Evolutionary conservation across 805 yeast species (phyloP).

Genomic region (Hanseniaspora hatyaiensis): DNA sequence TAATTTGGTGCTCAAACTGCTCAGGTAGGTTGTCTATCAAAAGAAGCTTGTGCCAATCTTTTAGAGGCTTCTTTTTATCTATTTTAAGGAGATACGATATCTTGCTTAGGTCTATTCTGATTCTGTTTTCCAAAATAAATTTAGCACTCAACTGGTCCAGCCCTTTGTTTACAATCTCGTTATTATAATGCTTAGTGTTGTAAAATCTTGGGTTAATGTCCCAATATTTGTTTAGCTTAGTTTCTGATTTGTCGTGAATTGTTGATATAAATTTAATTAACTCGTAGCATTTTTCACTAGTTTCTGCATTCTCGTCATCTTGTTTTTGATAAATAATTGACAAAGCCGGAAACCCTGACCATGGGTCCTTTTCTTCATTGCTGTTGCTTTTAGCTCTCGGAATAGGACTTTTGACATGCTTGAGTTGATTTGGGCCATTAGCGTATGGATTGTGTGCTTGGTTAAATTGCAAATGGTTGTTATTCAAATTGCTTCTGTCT

Average conservation of each 20-base stretch:
- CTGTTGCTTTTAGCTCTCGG: slow-evolving; percentile 15
- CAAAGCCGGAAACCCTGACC: neutral
- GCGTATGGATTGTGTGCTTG: slow-evolving; percentile 7
- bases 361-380: neutral
- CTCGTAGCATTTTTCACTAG: slow-evolving; percentile 14
- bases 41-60: slow-evolving; percentile 14
- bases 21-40: slow-evolving; percentile 9
- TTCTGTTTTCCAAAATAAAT: slow-evolving; percentile 10
- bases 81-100: slow-evolving; percentile 13
- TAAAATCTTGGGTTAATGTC: slow-evolving; percentile 12
- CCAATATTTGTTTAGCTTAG: slow-evolving; percentile 8
- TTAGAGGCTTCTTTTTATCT: slow-evolving; percentile 10
- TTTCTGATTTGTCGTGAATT: slow-evolving; percentile 11
- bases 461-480: neutral
- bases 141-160: slow-evolving; percentile 12
- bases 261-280: slow-evolving; percentile 13
- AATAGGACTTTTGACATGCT: neutral
- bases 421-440: neutral
- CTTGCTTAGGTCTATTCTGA: slow-evolving; percentile 10
- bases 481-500: slow-evolving; percentile 5
- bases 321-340: neutral
- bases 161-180: slow-evolving; percentile 11
- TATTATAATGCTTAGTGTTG: slow-evolving; percentile 8
- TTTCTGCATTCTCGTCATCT: slow-evolving; percentile 15
- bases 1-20: slow-evolving; percentile 11